These are phyloP conservation scores for Cordyceps pruinosa DNA, from an alignment of 2,329 filamentous ascomycete genomes.

Conservation along the genomic window DNA sequence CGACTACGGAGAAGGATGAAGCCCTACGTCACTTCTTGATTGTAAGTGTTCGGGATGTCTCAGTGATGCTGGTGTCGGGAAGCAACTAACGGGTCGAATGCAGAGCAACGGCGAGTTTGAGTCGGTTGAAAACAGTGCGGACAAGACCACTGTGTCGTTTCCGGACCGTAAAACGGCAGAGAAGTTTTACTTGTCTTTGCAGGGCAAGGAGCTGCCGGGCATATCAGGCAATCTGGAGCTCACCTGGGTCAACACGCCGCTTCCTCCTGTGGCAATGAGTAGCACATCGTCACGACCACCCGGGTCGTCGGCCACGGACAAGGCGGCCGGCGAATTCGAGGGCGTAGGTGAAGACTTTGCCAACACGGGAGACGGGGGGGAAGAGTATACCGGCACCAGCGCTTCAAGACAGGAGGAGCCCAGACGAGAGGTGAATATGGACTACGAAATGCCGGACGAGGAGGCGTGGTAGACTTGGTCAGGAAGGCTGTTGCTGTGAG, in stretches of 20 bases:
- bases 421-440: conserved; percentile 37
- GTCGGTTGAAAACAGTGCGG: conserved; percentile 43
- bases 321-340: conserved; percentile 12
- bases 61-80: background rate
- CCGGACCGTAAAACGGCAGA: conserved; percentile 66
- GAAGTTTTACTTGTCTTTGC: conserved; percentile 55
- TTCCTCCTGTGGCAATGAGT: conserved; percentile 17
- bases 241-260: conserved; percentile 46
- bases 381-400: conserved; percentile 13
- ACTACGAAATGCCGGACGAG: conserved; percentile 48
- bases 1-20: conserved; percentile 57
- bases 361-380: conserved; percentile 18
- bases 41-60: conserved; percentile 37
- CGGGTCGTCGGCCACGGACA: conserved; percentile 13
- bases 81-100: background rate
- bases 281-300: background rate
- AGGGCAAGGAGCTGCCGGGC: conserved; percentile 52
- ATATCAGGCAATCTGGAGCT: conserved; percentile 57
- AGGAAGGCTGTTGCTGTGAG: background rate
- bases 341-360: conserved; percentile 8
- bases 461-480: conserved; percentile 33
- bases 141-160: conserved; percentile 51
- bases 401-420: conserved; percentile 19
- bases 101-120: conserved; percentile 58
- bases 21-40: conserved; percentile 64